phyloP scores from a whole-genome alignment of 176 grass and related monocot genomes.

The Pontederia crassipes region DNA sequence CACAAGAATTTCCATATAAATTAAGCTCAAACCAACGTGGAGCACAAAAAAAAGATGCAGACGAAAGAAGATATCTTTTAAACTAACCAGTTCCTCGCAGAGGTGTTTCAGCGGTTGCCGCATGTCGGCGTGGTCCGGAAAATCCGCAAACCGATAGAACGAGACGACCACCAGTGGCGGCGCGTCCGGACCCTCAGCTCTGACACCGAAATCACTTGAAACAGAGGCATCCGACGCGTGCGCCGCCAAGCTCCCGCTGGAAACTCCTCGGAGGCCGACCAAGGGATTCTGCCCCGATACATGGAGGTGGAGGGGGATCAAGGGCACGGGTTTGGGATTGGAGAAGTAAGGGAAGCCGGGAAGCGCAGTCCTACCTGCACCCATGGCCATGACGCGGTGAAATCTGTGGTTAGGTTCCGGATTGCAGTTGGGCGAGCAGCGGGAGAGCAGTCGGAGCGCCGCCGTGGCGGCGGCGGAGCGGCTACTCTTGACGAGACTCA shows the following conservation, averaged over 20 bases:
- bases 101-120: slow-evolving; percentile 62
- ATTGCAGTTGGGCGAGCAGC: neutral
- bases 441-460: slow-evolving; percentile 13
- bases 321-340: neutral
- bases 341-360: neutral
- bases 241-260: slow-evolving; percentile 24
- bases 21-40: neutral
- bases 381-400: slow-evolving; percentile 19
- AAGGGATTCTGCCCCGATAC: neutral
- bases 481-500: slow-evolving; percentile 26
- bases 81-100: slow-evolving; percentile 71
- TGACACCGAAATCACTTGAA: neutral
- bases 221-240: neutral
- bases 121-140: slow-evolving; percentile 58
- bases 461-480: slow-evolving; percentile 25
- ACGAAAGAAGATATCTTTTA: neutral
- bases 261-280: neutral
- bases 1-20: no score
- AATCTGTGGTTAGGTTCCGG: slow-evolving; percentile 1
- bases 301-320: neutral
- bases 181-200: neutral
- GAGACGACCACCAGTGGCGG: slow-evolving; percentile 58
- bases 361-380: slow-evolving; percentile 4
- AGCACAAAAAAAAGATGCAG: no score
- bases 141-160: slow-evolving; percentile 76